Evolutionary conservation across 345 rosid species (phyloP), one percentile per base, ranked within the genome.

Genomic region (Kandelia obovata): DNA sequence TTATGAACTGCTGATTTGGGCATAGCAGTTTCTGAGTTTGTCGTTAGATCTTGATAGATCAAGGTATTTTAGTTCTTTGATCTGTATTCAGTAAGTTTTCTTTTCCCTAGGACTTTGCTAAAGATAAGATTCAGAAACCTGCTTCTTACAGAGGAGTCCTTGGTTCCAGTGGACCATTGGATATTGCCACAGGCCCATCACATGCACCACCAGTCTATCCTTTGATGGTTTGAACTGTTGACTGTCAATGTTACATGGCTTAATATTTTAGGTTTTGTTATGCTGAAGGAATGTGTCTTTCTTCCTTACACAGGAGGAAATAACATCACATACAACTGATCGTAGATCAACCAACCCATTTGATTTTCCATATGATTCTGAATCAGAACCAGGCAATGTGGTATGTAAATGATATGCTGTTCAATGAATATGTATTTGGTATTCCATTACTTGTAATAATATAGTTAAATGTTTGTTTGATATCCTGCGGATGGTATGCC

Each of bases 361-460:
- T 86, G 99, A 95, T 84, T 75, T 95, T 68, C 91, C 97, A 37
- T 89, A 72, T 75, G 93, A 88, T 73, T 75, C 87, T 51, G 88
- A 81, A 52, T 53, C 75, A 61, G 96, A 87, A 57, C 80, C 85
- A 27, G 65, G 72, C 71, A 80, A 86, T 76, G 77, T 79, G 97
- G 97, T 92, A 86, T 69, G 84, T 69, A 55, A 32, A 31, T 32
- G 66, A 58, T 21, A 16, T 34, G 57, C 7, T 30, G 39, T 55
- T 58, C 65, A 43, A 51, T 53, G 25, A 11, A 28, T 47, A 6
- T 17, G 34, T 39, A 7, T 28, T 21, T 61, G 28, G 7, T 62
- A 30, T 7, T 19, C n/a, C 32, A 27, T 56, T 8, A 15, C 28
- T 13, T 49, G 17, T 20, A 49, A 23, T 63, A 39, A 39, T 64